Conservation (phyloP, 768 basidiomycete genomes). For the Hirschioporus abietinus region DNA sequence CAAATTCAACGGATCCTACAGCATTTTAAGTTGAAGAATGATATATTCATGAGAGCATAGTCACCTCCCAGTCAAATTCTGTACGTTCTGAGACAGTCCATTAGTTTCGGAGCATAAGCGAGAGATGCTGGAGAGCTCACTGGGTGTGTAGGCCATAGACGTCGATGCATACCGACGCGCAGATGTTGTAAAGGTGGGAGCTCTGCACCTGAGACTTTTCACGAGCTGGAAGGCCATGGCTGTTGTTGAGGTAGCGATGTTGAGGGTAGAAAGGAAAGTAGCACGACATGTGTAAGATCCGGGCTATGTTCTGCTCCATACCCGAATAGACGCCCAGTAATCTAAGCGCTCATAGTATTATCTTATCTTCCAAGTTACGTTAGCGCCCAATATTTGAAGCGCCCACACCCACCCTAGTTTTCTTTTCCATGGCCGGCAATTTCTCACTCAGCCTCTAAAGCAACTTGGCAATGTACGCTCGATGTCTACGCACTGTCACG, state of each 20-base stretch:
- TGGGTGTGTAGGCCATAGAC: conserved; percentile 1
- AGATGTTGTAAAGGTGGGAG: not conserved
- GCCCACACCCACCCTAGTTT: not conserved
- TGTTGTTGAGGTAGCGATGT: not conserved
- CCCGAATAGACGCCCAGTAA: not conserved
- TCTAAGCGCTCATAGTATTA: not conserved
- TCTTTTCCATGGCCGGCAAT: not conserved
- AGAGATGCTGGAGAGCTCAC: not conserved
- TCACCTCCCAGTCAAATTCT: conserved; percentile 31
- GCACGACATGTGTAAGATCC: not conserved
- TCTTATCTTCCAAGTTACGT: not conserved
- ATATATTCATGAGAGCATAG: not conserved
- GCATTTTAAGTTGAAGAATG: not conserved
- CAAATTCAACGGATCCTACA: conserved; percentile 76
- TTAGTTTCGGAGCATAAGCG: not conserved
- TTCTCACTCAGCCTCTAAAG: not conserved
- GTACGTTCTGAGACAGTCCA: not conserved
- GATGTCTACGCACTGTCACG: not conserved
- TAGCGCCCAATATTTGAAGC: not conserved
- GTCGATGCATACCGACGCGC: not conserved
- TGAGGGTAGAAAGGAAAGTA: not conserved
- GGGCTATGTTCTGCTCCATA: not conserved
- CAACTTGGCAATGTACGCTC: not conserved
- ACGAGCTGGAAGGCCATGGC: not conserved
- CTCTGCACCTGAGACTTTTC: not conserved